phyloP scores from a whole-genome alignment of 2,329 filamentous ascomycete species.

The Chaetomiaceae sp. region DNA sequence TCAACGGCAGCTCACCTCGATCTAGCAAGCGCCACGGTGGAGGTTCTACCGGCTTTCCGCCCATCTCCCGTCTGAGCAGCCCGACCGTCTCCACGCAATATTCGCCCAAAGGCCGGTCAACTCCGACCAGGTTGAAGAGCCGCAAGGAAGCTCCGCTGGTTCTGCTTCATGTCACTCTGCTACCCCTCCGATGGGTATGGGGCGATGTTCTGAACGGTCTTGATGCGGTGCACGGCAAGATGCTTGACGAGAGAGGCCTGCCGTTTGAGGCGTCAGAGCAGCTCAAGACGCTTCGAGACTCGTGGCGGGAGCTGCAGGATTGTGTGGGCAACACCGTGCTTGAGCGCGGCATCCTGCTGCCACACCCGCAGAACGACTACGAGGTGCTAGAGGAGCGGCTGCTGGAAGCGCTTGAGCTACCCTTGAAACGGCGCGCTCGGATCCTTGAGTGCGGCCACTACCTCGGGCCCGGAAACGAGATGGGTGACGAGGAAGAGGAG shows the following conservation, averaged over 20 bases:
- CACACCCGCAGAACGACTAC: slow-evolving; percentile 74
- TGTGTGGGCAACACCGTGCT: slow-evolving; percentile 67
- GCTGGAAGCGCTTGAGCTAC: slow-evolving; percentile 67
- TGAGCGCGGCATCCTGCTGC: slow-evolving; percentile 66
- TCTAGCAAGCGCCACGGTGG: slow-evolving; percentile 40
- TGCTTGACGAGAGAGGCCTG: slow-evolving; percentile 2
- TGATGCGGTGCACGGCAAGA: slow-evolving; percentile 28
- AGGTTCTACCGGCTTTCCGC: slow-evolving; percentile 30
- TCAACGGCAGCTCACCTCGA: slow-evolving; percentile 45
- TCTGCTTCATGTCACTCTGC: slow-evolving; percentile 68
- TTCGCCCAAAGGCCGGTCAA: slow-evolving; percentile 47
- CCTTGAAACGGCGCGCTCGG: slow-evolving; percentile 55
- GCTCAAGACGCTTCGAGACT: slow-evolving; percentile 49
- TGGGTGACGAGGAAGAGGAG: slow-evolving; percentile 36
- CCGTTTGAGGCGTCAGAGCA: slow-evolving; percentile 38
- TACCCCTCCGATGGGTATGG: slow-evolving; percentile 65
- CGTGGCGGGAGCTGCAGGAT: slow-evolving; percentile 62
- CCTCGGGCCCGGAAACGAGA: slow-evolving; percentile 52
- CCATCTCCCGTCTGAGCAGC: slow-evolving; percentile 53
- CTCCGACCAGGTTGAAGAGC: slow-evolving; percentile 51
- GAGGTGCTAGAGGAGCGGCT: slow-evolving; percentile 73
- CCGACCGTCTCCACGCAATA: slow-evolving; percentile 46
- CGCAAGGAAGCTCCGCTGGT: slow-evolving; percentile 60
- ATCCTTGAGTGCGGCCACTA: slow-evolving; percentile 75
- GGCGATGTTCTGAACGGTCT: slow-evolving; percentile 45